Base-by-base conservation (phyloP, 2,329 filamentous ascomycete genomes). In the Chrysoporthe cubensis region DNA sequence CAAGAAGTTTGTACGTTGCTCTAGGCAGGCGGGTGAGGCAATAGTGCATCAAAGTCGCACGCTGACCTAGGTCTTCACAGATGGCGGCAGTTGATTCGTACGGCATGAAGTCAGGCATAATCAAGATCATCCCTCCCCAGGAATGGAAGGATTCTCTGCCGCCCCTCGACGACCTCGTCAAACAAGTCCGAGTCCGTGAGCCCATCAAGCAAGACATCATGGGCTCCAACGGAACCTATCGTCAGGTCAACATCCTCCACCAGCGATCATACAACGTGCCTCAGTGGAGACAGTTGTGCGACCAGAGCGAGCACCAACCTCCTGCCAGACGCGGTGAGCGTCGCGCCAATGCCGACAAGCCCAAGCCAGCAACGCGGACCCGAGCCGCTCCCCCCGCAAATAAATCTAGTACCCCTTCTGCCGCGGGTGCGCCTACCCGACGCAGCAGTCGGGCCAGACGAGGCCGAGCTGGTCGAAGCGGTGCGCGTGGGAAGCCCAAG, bases 131-230 rank as follows among this genome's bases (percentile, higher is more conserved):
- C 64, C 94, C 96, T 40, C 96, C 96, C 0, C 82, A 91, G 75
- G 94, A 98, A 87, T 99, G 96, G 96, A 96, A 88, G 79, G 88
- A 94, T 71, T 85, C 88, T 37, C 89, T 96, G 48, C 92, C 92
- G 18, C 83, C 87, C 48, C 87, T 97, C 70, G 90, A 96, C 75
- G 91, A 97, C 74, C 86, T 93, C 62, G 87, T 99, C 71, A 98
- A 97, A 80, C 90, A 91, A 70, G 92, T 99, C 78, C 91, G 90
- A 76, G 94, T 99, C 75, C 95, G 95, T 79, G 96, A 99, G 72
- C 96, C 96, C 3, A 98, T 99, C 77, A 97, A 94, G 76, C 96
- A 99, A 79, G 96, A 99, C 75, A 99, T 99, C 74, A 95, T 96
- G 84, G 96, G 96, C 54, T 93, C 92, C 63, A 93, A 95, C 76